A percentile compares a stretch with the other conserved stretches of the same genome.
Conservation (phyloP, 225 moss, liverwort and hornwort species). For the Physcomitrellopsis africana region DNA sequence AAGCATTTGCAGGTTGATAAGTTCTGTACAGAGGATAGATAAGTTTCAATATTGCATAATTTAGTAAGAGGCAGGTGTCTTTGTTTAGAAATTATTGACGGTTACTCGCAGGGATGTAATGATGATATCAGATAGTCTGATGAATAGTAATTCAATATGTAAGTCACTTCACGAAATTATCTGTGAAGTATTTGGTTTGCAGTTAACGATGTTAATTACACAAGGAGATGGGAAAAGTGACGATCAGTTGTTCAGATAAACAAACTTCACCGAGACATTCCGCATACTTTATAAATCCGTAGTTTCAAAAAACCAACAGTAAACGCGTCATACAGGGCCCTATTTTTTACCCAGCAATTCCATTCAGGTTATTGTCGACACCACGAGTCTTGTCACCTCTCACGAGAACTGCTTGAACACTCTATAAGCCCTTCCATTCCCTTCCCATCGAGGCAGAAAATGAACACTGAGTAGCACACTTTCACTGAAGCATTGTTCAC, state of each 20-base stretch:
- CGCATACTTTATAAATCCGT: slow-evolving; percentile 50
- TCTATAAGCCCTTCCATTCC: slow-evolving; percentile 40
- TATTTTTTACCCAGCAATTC: slow-evolving; percentile 55
- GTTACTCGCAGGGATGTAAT: no score
- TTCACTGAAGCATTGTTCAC: slow-evolving; percentile 38
- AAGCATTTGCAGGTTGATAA: no score
- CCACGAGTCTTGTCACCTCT: slow-evolving; percentile 44
- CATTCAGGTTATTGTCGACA: slow-evolving; percentile 50
- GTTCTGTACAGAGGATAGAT: no score
- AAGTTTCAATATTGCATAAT: no score
- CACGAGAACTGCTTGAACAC: slow-evolving; percentile 44
- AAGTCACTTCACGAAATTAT: no score
- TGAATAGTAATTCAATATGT: no score
- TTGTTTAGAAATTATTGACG: no score
- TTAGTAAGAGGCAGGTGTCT: no score
- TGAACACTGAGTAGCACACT: slow-evolving; percentile 32
- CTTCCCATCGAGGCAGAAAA: slow-evolving; percentile 41
- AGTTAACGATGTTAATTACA: no score
- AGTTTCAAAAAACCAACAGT: slow-evolving; percentile 45
- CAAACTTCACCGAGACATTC: slow-evolving; percentile 22
- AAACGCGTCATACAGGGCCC: slow-evolving; percentile 45
- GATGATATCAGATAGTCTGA: no score
- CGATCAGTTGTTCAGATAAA: background rate
- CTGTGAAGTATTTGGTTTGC: no score
- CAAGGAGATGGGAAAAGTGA: no score